phyloP scores from a whole-genome alignment of 2,329 filamentous ascomycete species.

The Talaromyces marneffei region DNA sequence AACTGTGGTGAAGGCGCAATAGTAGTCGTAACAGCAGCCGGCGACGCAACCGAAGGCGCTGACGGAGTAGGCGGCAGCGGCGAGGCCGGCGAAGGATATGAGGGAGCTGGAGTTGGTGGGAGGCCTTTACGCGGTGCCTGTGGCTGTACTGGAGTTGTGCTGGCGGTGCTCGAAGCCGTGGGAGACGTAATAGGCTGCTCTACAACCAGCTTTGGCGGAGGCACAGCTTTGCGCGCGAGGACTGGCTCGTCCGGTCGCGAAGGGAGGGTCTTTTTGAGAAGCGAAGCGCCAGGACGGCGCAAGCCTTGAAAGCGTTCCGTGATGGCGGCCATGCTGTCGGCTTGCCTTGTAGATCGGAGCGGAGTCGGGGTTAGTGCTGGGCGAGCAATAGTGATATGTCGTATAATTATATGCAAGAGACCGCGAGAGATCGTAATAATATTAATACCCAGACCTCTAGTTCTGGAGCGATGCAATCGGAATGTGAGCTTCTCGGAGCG shows the following conservation, averaged over 20 bases:
- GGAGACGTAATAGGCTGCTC: neutral
- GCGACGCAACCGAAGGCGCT: neutral
- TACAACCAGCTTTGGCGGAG: neutral
- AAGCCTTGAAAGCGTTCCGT: conserved; percentile 14
- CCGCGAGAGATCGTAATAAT: neutral
- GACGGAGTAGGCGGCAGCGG: neutral
- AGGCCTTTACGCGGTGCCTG: neutral
- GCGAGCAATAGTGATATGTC: neutral
- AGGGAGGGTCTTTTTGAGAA: conserved; percentile 11
- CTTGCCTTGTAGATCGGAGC: neutral
- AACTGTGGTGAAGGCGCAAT: neutral
- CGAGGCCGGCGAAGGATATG: neutral
- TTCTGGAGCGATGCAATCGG: neutral
- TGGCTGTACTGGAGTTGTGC: neutral
- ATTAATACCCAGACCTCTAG: neutral
- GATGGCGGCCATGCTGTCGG: conserved; percentile 8
- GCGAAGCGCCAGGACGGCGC: conserved; percentile 14
- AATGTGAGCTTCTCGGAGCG: neutral
- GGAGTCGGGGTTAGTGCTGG: neutral
- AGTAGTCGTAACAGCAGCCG: neutral
- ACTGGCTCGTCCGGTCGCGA: conserved; percentile 11
- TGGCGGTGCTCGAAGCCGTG: neutral
- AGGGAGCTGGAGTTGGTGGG: neutral
- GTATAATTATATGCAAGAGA: neutral
- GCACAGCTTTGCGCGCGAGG: conserved; percentile 9